Evolutionary conservation across 768 basidiomycete species (phyloP).

Genomic region (Auricularia heimuer): DNA sequence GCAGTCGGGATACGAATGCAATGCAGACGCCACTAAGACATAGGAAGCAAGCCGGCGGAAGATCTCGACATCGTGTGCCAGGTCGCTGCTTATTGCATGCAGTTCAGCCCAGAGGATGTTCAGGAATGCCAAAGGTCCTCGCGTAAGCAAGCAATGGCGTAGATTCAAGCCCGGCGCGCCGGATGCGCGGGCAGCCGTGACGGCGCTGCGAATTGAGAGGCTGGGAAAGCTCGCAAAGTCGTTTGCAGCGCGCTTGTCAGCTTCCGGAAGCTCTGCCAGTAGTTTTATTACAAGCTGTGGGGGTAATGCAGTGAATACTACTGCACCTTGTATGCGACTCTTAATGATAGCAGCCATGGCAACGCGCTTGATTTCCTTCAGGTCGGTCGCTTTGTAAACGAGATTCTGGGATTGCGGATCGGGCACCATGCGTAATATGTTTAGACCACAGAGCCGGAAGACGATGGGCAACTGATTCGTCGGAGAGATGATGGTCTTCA

Average conservation of each 20-base stretch:
- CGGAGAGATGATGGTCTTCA: constrained; percentile 58
- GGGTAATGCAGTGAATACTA: no score
- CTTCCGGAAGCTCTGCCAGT: background rate
- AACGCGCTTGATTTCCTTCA: background rate
- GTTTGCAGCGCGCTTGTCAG: background rate
- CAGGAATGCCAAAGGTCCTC: constrained; percentile 53
- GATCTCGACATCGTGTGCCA: constrained; percentile 48
- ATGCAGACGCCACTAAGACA: constrained; percentile 49
- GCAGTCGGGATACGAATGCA: constrained; percentile 28
- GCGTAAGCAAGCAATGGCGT: constrained; percentile 50
- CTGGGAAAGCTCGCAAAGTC: background rate
- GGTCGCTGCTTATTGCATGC: constrained; percentile 32
- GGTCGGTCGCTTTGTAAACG: background rate
- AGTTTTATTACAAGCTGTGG: no score
- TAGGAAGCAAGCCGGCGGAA: constrained; percentile 59
- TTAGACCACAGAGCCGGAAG: constrained; percentile 50
- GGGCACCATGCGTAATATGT: constrained; percentile 37
- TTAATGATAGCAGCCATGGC: background rate
- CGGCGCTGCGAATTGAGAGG: background rate
- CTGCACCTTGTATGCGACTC: no score
- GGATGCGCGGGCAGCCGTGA: constrained; percentile 37
- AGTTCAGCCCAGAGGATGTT: constrained; percentile 62
- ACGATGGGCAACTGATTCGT: constrained; percentile 56
- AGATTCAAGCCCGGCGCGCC: constrained; percentile 60
- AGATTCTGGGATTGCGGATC: constrained; percentile 27